These are phyloP conservation scores for Epichloe typhina DNA, from an alignment of 2,329 filamentous ascomycete species.

Conservation along the genomic window DNA sequence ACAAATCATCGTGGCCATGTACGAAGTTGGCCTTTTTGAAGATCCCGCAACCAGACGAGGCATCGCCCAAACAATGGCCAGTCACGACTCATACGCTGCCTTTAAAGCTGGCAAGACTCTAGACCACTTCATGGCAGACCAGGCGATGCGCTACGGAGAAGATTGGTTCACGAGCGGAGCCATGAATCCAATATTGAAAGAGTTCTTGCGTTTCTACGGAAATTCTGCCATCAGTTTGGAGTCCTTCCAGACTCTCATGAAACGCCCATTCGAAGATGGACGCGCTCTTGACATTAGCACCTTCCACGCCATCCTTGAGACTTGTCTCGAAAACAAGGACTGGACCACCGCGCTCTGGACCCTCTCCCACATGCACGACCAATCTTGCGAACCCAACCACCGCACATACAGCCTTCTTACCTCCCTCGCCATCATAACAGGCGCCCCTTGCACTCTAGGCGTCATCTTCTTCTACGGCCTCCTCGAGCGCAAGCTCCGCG, in stretches of 20 bases:
- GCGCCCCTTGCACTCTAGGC: constrained; percentile 18
- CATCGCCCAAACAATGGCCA: constrained; percentile 30
- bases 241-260: constrained; percentile 17
- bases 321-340: constrained; percentile 15
- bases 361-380: constrained; percentile 12
- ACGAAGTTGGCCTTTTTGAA: constrained; percentile 28
- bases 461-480: constrained; percentile 21
- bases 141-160: constrained; percentile 29
- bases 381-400: constrained; percentile 14
- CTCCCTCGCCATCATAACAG: constrained; percentile 19
- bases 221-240: constrained; percentile 10
- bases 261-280: constrained; percentile 12
- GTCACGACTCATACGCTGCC: constrained; percentile 29
- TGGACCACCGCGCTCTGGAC: constrained; percentile 21
- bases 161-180: constrained; percentile 29
- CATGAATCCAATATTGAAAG: constrained; percentile 26
- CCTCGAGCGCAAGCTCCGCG: constrained; percentile 17
- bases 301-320: constrained; percentile 25
- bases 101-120: constrained; percentile 22
- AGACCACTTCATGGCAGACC: constrained; percentile 25
- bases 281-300: constrained; percentile 16
- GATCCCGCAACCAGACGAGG: constrained; percentile 21
- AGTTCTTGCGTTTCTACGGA: constrained; percentile 27
- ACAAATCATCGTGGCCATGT: constrained; percentile 34
- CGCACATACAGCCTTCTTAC: constrained; percentile 26